Evolutionary conservation across 169 alveolate genomes (phyloP), one percentile per base, ranked within the genome.

Genomic region (Ichthyophthirius multifiliis): DNA sequence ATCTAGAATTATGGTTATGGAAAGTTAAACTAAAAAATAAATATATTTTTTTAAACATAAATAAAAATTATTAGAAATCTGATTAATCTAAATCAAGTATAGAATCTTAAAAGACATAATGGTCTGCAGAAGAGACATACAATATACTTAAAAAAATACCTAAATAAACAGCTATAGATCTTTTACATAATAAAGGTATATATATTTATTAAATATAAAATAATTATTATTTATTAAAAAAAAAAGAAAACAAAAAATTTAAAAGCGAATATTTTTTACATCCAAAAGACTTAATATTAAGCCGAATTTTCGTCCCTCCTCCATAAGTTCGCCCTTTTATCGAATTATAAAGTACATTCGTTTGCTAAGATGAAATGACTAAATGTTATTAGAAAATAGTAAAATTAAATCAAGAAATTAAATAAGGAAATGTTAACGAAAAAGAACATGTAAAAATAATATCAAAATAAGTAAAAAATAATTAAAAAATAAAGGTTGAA

Each of bases 301-400:
- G 97, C 75, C 96, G 90, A 34, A 84, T 99, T 39, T 99, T 99
- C 4, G 99, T 99, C 3, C 99, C 99, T 67, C 99, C 99, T 0
- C 99, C 99, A 0, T 96, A 98, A 62, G 99, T 98, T 15, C 87
- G 99, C 76, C 99, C 99, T 23, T 97, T 98, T 34, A 99, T 94
- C 32, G 83, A 90, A 23, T 90, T 91, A 80, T 76, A 91, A 45
- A 83, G 88, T 37, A 76, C 82, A 18, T 75, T 75, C n/a, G 80
- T 39, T 27, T 55, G 71, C 5, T 7, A 55, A 27, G 71, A 55
- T 27, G 71, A 55, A 55, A 34, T 55, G 9, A 55, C 71, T 55
- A 55, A 55, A 27, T 55, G 71, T 10, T 55, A 55, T 7, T 34
- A 55, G 31, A 39, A 55, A 55, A 39, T 55, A 20, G 23, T 55